Evolutionary conservation across 495 filamentous ascomycete genomes (phyloP).

Genomic region (Xanthoparmelia taractica): DNA sequence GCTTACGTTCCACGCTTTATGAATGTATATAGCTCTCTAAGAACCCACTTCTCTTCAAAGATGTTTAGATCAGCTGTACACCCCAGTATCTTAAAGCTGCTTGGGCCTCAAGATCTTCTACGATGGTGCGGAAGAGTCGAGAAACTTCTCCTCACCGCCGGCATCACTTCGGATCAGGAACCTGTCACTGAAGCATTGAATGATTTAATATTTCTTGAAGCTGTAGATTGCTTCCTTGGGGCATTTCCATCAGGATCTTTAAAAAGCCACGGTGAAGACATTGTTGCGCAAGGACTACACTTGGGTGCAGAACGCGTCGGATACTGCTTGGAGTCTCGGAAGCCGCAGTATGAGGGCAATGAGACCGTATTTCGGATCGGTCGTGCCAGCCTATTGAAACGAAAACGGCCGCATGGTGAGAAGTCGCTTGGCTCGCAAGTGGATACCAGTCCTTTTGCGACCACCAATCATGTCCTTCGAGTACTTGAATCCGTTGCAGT

Average conservation of each 20-base stretch:
- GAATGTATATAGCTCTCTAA: constrained; percentile 61
- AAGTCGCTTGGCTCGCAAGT: constrained; percentile 21
- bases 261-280: constrained; percentile 51
- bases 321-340: constrained; percentile 59
- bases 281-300: constrained; percentile 76
- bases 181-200: constrained; percentile 61
- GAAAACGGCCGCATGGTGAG: constrained; percentile 26
- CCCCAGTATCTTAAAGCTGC: constrained; percentile 42
- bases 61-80: background rate
- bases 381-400: constrained; percentile 51
- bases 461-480: constrained; percentile 60
- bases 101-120: constrained; percentile 74
- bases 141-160: constrained; percentile 46
- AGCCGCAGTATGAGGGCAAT: constrained; percentile 54
- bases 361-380: constrained; percentile 56
- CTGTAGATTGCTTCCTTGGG: constrained; percentile 79
- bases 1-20: constrained; percentile 64
- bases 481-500: constrained; percentile 79
- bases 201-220: constrained; percentile 85
- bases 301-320: constrained; percentile 70
- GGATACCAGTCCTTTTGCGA: constrained; percentile 51
- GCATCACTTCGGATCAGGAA: constrained; percentile 64
- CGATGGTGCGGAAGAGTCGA: constrained; percentile 80
- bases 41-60: background rate
- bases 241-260: constrained; percentile 59